phyloP scores from a whole-genome alignment of 495 filamentous ascomycete species.

The Penicillium subrubescens region DNA sequence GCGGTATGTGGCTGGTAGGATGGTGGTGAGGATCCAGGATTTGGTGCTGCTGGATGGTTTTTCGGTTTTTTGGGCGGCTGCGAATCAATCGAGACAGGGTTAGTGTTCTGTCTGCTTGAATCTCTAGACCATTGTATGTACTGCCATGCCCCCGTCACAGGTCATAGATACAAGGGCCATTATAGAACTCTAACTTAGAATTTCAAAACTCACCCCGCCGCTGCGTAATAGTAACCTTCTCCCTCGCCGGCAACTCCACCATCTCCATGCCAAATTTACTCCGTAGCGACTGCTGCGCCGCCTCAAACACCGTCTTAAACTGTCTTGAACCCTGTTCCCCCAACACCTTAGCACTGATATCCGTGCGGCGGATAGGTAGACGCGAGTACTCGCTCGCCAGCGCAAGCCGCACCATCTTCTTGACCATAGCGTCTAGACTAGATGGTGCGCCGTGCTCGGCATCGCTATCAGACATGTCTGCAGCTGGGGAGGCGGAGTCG shows the following conservation, averaged over 20 bases:
- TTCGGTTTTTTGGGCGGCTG: slow-evolving; percentile 61
- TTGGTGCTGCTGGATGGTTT: slow-evolving; percentile 57
- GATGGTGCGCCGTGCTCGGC: slow-evolving; percentile 34
- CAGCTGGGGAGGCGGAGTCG: slow-evolving; percentile 9
- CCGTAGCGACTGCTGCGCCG: slow-evolving; percentile 65
- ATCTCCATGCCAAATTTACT: slow-evolving; percentile 83
- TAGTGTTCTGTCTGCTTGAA: not conserved
- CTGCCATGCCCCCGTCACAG: not conserved
- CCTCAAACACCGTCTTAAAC: slow-evolving; percentile 70
- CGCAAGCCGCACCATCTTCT: slow-evolving; percentile 89
- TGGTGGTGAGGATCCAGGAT: slow-evolving; percentile 73
- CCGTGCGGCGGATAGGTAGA: slow-evolving; percentile 70
- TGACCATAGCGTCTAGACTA: slow-evolving; percentile 69
- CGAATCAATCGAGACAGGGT: not conserved
- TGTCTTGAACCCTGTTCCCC: slow-evolving; percentile 48
- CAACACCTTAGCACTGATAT: slow-evolving; percentile 70
- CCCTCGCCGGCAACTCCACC: slow-evolving; percentile 73
- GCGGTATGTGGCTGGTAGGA: slow-evolving; percentile 67
- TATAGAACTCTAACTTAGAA: not conserved
- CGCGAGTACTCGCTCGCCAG: slow-evolving; percentile 87
- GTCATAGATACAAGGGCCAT: not conserved
- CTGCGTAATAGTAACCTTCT: slow-evolving; percentile 76
- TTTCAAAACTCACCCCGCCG: slow-evolving; percentile 63
- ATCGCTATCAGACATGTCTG: slow-evolving; percentile 22
- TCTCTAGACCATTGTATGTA: too few relatives aligned